Percentiles rank a stretch among this genome's conserved stretches.
Conservation (phyloP, 2,329 filamentous ascomycete genomes). For the Podosphaera leucotricha region DNA sequence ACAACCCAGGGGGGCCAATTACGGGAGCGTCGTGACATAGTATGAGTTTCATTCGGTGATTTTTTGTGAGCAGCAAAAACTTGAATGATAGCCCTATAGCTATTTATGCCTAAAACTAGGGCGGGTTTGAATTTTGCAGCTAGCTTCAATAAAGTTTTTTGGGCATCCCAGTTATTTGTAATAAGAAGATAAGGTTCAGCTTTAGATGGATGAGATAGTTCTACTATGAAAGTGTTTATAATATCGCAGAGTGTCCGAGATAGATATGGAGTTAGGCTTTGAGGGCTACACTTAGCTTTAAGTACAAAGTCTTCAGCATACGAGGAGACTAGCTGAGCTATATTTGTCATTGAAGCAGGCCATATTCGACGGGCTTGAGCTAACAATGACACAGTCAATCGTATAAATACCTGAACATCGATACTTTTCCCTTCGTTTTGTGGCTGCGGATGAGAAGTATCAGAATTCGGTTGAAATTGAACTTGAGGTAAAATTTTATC, state of each 20-base stretch:
- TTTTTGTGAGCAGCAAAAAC: constrained; percentile 31
- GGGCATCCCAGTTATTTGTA: constrained; percentile 31
- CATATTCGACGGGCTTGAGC: constrained; percentile 11
- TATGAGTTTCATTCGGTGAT: constrained; percentile 24
- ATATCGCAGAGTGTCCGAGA: constrained; percentile 13
- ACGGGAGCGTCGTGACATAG: constrained; percentile 23
- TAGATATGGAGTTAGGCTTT: constrained; percentile 1
- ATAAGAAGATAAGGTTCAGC: constrained; percentile 18
- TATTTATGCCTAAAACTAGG: constrained; percentile 25
- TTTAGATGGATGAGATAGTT: constrained; percentile 18
- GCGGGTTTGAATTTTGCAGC: constrained; percentile 25
- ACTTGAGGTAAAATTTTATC: neutral
- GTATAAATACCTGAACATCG: constrained; percentile 6
- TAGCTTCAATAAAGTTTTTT: constrained; percentile 27
- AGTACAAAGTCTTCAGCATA: constrained; percentile 1
- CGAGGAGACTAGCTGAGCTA: constrained; percentile 9
- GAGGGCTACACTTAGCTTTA: neutral
- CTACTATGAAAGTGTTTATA: constrained; percentile 20
- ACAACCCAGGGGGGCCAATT: constrained; percentile 37
- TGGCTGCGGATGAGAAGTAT: neutral
- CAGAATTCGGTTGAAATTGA: neutral
- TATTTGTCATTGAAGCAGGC: constrained; percentile 10
- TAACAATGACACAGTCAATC: constrained; percentile 9
- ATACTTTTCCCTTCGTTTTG: neutral
- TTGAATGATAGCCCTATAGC: constrained; percentile 29